These are phyloP conservation scores for Epichloe scottii DNA, from an alignment of 2,329 filamentous ascomycete genomes.

Conservation along the genomic window DNA sequence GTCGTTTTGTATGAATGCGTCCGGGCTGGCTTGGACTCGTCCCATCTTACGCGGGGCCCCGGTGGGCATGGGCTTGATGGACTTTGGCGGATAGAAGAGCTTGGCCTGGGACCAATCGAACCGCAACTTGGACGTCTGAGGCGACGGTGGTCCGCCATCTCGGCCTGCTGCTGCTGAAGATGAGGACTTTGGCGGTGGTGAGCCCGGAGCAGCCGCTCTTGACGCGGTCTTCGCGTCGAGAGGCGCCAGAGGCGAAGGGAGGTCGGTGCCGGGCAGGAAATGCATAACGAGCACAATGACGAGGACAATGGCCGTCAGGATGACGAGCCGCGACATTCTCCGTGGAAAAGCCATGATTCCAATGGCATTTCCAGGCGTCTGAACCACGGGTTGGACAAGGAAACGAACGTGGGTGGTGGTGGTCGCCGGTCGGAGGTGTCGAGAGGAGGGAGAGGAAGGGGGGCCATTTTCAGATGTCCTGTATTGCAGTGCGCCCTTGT, in stretches of 20 bases:
- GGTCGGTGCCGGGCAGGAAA: conserved; percentile 8
- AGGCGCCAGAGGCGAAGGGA: conserved; percentile 2
- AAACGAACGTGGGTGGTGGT: neutral
- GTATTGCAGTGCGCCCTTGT: too few relatives aligned
- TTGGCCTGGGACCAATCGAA: conserved; percentile 20
- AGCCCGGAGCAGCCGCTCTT: neutral
- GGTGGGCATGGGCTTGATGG: conserved; percentile 19
- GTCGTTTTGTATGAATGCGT: conserved; percentile 10
- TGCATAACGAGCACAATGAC: conserved; percentile 12
- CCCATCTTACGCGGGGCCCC: conserved; percentile 15
- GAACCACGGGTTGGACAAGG: neutral
- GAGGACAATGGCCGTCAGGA: conserved; percentile 11
- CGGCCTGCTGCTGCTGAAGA: too few relatives aligned
- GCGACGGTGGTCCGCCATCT: neutral
- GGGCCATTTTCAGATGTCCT: too few relatives aligned
- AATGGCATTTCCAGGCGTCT: conserved; percentile 3
- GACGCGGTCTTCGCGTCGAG: neutral
- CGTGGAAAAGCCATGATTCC: conserved; percentile 13
- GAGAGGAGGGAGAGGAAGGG: neutral
- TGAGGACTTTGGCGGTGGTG: neutral
- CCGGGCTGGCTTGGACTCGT: conserved; percentile 17
- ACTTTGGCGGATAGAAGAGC: conserved; percentile 17
- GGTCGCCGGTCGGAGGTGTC: neutral
- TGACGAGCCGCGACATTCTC: conserved; percentile 12
- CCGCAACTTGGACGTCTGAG: conserved; percentile 10